Evolutionary conservation across 345 rosid genomes (phyloP), one percentile per base, ranked within the genome.

Genomic region (Acer saccharum): DNA sequence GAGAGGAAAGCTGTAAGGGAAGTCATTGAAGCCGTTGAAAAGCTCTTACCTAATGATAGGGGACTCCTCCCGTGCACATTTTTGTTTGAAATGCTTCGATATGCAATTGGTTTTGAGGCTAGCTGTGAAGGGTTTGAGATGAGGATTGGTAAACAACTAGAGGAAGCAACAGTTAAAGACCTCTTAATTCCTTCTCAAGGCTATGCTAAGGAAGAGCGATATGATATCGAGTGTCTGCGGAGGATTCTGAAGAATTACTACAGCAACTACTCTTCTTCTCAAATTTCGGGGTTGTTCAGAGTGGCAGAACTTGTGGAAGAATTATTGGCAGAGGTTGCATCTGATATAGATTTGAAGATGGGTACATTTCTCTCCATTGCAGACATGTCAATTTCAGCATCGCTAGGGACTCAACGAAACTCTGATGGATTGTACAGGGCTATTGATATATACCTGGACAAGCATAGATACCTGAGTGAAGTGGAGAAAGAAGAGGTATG

Each of bases 381-480:
- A 1, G 89, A 93, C 75, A 85, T 86, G 83, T 83, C 93, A 10
- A 77, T 65, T 65, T 83, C 90, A 52, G 86, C 80, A 57, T 87
- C 93, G 6, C 54, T 77, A 7, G 96, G 88, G 16, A 73, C 80
- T 3, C 72, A 85, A 39, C 81, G 76, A 17, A 90, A 80, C 65
- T 88, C 87, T 0, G 91, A 95, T 77, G 94, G 94, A 72, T 81
- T 91, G 63, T 95, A 93, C 86, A 83, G 82, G 62, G 99, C 94
- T 0, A 81, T 93, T 2, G 91, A 95, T 79, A 77, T 82, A 44
- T 95, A 90, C 89, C 76, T 95, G 67, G 91, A 91, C 66, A 88
- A 80, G 72, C 97, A 92, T 75, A 75, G 77, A 60, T 80, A 81
- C 83, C 64, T 95, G 72, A 91, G 92, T 18, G 93, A 89, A 41